Percentiles rank a stretch among this genome's conserved stretches.
Conservation (phyloP, 1,284 basidiomycete species). For the Tilletia horrida region DNA sequence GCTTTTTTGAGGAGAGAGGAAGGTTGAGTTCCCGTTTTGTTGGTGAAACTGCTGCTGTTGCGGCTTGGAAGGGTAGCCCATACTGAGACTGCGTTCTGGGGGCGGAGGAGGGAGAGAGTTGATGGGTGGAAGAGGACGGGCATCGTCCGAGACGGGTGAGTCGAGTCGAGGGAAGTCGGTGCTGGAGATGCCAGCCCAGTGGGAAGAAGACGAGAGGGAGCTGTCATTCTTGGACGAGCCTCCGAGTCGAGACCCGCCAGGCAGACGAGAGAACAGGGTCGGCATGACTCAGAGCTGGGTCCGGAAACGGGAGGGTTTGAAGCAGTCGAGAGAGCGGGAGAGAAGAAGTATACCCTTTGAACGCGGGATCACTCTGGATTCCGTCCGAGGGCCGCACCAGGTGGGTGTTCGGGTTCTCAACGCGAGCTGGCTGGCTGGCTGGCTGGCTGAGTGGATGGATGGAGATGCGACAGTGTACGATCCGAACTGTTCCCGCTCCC, state of each 20-base stretch:
- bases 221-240: slow-evolving; percentile 10
- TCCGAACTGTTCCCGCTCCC: too few species aligned
- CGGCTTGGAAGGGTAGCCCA: background rate
- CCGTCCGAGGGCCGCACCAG: too few species aligned
- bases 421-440: too few species aligned
- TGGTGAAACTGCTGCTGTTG: background rate
- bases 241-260: background rate
- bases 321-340: too few species aligned
- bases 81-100: background rate
- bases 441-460: too few species aligned
- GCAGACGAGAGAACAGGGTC: slow-evolving; percentile 7
- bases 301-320: too few species aligned
- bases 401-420: too few species aligned
- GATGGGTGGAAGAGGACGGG: slow-evolving; percentile 5
- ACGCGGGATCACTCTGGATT: too few species aligned
- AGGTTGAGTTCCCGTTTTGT: background rate
- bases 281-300: background rate
- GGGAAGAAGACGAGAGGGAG: slow-evolving; percentile 20
- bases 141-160: slow-evolving; percentile 23
- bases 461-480: too few species aligned
- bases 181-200: slow-evolving; percentile 14
- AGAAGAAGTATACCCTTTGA: too few species aligned
- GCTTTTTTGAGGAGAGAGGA: slow-evolving; percentile 7
- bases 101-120: background rate
- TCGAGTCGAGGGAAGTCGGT: slow-evolving; percentile 8